A percentile compares a stretch with the other conserved stretches of the same genome.
Conservation (phyloP, 2,329 filamentous ascomycete species). For the Pyrenophora teres region DNA sequence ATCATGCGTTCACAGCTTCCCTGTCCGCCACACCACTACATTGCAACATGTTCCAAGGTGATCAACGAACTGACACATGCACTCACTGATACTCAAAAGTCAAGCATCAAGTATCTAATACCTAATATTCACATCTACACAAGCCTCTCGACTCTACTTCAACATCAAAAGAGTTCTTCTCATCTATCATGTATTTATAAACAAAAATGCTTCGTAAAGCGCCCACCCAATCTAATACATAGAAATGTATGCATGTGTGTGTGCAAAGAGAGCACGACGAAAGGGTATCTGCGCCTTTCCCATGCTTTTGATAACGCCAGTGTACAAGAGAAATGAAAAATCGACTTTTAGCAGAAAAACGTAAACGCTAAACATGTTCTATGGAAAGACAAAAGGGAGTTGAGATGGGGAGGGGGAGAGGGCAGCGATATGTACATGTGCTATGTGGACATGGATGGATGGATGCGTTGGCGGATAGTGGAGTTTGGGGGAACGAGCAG, state of each 20-base stretch:
- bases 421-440: background rate
- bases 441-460: background rate
- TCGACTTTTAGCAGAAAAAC: conserved; percentile 1
- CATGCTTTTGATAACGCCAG: conserved; percentile 16
- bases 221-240: background rate
- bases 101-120: too few relatives aligned
- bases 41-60: too few relatives aligned
- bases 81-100: too few relatives aligned
- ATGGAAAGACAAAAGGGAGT: conserved; percentile 1
- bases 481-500: too few relatives aligned
- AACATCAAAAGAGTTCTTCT: too few relatives aligned
- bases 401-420: background rate
- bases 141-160: too few relatives aligned
- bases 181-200: too few relatives aligned
- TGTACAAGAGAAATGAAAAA: background rate
- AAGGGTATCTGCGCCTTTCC: conserved; percentile 17
- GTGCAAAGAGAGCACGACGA: conserved; percentile 6
- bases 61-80: too few relatives aligned
- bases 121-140: too few relatives aligned
- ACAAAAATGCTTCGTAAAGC: too few relatives aligned
- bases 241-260: conserved; percentile 2
- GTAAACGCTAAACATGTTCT: conserved; percentile 1
- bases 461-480: background rate
- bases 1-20: too few relatives aligned
- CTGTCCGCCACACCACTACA: too few relatives aligned